Base-by-base conservation (phyloP, 495 filamentous ascomycete species). In the Chlorociboria aeruginascens region DNA sequence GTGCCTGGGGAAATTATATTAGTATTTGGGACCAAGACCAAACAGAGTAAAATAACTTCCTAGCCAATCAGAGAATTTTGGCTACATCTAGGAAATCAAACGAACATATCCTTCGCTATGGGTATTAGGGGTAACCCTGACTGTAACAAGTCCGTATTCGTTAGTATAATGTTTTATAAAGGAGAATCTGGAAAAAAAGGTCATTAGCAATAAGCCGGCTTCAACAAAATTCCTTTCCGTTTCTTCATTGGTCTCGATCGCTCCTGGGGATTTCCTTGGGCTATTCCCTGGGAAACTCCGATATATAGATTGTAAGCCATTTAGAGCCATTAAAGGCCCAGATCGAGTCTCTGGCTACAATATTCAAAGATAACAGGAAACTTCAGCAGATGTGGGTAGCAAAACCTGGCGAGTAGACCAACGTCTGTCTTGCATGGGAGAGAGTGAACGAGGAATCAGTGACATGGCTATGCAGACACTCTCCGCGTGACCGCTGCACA, bases 181-280 rank as follows among this genome's bases (percentile, higher is more conserved):
- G 41, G 41, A 10, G 28, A 39, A 36, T 51, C 32, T 6, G 16
- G 14, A n/a, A 6, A 51, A 45, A n/a, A 45, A 33, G 20, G 32
- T 20, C 30, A n/a, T 51, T 3, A 37, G 40, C 28, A 44, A 41
- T 30, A 32, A 45, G 13, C 14, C 37, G 45, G n/a, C 14, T 34
- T 51, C 25, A 10, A 38, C 41, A n/a, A 32, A 51, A 45, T 42
- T 45, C 25, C 32, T 45, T 51, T 10, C 34, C 32, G 20, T 39
- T 51, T 7, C 46, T 16, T 38, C 36, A 30, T 30, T 49, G 33
- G 37, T 49, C 25, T 17, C 38, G 7, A 17, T 49, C 17, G 6
- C 42, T 45, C 48, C 41, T 45, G 16, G 48, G 40, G 42, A 51
- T 28, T 51, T 51, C 42, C 42, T 51, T 31, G 32, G 48, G 30